A percentile compares a stretch with the other conserved stretches of the same genome.
Evolutionary conservation across 169 alveolate genomes (phyloP).

Genomic region (Eimeria falciformis): DNA sequence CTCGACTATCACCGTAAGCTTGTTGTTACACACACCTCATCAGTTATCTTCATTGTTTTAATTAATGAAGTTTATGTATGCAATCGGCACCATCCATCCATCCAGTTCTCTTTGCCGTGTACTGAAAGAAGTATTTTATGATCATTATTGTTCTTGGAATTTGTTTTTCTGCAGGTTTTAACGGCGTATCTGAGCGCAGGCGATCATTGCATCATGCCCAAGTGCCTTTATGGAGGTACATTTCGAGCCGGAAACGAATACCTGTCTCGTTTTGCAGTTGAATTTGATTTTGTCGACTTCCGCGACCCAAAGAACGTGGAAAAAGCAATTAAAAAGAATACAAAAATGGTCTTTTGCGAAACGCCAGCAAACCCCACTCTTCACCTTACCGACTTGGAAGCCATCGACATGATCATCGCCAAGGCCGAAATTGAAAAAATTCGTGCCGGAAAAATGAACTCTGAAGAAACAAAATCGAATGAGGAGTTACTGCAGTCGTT

Average conservation of each 20-base stretch:
- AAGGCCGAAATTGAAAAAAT: constrained; percentile 49
- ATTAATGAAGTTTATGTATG: too few species aligned
- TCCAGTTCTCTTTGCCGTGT: too few species aligned
- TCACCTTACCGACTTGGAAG: constrained; percentile 81
- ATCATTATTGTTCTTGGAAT: too few species aligned
- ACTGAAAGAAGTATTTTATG: too few species aligned
- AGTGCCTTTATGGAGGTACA: constrained; percentile 86
- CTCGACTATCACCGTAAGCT: constrained; percentile 78
- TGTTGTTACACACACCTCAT: too few species aligned
- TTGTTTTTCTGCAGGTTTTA: constrained; percentile 45
- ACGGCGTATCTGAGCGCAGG: constrained; percentile 73
- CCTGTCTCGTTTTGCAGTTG: constrained; percentile 73
- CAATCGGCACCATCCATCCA: too few species aligned
- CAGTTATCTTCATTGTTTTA: too few species aligned
- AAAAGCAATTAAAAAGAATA: constrained; percentile 79
- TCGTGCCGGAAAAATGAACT: neutral
- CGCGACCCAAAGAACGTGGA: constrained; percentile 80
- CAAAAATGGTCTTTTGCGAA: constrained; percentile 84
- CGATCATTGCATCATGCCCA: constrained; percentile 79
- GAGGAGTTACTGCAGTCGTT: constrained; percentile 5
- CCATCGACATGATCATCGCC: constrained; percentile 78
- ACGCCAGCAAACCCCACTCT: constrained; percentile 86
- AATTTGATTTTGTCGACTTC: constrained; percentile 82
- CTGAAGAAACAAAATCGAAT: neutral
- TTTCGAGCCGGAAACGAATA: constrained; percentile 76